Evolutionary conservation across 1,139 yeast genomes (phyloP).

Genomic region (Eremothecium cymbalariae): DNA sequence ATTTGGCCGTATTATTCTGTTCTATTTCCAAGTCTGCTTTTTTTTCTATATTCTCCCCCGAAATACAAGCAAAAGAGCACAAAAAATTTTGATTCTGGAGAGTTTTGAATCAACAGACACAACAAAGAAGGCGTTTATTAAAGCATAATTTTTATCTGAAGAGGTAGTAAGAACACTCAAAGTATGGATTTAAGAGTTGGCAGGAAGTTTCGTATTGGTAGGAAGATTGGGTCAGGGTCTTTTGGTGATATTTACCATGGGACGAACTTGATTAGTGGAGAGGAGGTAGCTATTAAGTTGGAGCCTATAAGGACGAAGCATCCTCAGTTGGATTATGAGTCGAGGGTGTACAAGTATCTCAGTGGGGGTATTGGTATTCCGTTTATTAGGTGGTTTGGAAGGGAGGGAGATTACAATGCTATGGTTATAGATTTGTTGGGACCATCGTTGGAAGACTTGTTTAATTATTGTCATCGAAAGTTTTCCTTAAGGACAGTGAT

Average conservation of each 20-base stretch:
- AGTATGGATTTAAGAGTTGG: slow-evolving; percentile 78
- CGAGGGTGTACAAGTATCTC: slow-evolving; percentile 85
- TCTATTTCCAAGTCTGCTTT: no score
- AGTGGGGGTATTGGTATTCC: slow-evolving; percentile 98
- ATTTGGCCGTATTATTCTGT: no score
- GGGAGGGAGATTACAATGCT: slow-evolving; percentile 93
- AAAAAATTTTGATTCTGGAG: slow-evolving; percentile 2
- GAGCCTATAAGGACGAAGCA: slow-evolving; percentile 88
- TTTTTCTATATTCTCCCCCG: background rate
- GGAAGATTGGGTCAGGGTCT: slow-evolving; percentile 95
- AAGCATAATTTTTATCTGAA: background rate
- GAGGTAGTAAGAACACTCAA: slow-evolving; percentile 1
- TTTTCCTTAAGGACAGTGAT: slow-evolving; percentile 91
- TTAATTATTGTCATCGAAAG: slow-evolving; percentile 90
- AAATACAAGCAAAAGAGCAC: slow-evolving; percentile 1
- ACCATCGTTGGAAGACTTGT: slow-evolving; percentile 89
- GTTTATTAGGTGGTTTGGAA: slow-evolving; percentile 94
- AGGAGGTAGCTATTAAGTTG: slow-evolving; percentile 92
- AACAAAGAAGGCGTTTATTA: background rate
- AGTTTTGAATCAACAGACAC: slow-evolving; percentile 2
- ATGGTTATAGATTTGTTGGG: slow-evolving; percentile 95
- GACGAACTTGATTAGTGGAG: slow-evolving; percentile 89
- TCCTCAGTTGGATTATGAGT: slow-evolving; percentile 95
- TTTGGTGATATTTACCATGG: slow-evolving; percentile 95
- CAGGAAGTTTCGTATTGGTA: slow-evolving; percentile 87